These are phyloP conservation scores for Chenopodium berlandieri DNA, from an alignment of 148 eudicot genomes.

Conservation along the genomic window DNA sequence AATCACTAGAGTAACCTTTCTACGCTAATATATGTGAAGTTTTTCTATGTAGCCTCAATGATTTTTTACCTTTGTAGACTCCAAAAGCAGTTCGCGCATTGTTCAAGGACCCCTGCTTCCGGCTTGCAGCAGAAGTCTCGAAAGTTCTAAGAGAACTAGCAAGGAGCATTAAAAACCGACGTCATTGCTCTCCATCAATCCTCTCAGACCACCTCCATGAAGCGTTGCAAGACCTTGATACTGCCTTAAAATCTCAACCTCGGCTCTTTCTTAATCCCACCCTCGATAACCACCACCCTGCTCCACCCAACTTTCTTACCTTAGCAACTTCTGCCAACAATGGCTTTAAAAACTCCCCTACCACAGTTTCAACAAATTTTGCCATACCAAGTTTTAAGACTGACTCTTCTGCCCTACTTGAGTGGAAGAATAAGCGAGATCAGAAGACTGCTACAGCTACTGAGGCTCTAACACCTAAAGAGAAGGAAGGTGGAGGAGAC, in stretches of 20 bases:
- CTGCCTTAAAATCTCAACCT: conserved; percentile 79
- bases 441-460: neutral
- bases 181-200: conserved; percentile 75
- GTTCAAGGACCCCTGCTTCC: conserved; percentile 68
- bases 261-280: conserved; percentile 68
- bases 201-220: conserved; percentile 81
- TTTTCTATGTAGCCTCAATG: neutral
- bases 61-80: conserved; percentile 37
- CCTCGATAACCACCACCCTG: conserved; percentile 27
- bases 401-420: conserved; percentile 50
- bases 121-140: conserved; percentile 66
- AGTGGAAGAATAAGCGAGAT: conserved; percentile 49
- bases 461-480: neutral
- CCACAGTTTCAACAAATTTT: conserved; percentile 10
- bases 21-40: neutral
- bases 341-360: neutral
- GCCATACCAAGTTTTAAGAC: conserved; percentile 48
- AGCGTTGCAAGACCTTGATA: conserved; percentile 73
- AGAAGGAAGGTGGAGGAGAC: conserved; percentile 28
- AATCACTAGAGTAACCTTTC: neutral
- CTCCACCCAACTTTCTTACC: conserved; percentile 33
- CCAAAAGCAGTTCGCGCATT: conserved; percentile 68
- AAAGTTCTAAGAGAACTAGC: conserved; percentile 63
- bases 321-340: conserved; percentile 27
- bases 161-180: conserved; percentile 60